These are phyloP conservation scores for Podospora comata DNA, from an alignment of 495 filamentous ascomycete species.

Conservation along the genomic window DNA sequence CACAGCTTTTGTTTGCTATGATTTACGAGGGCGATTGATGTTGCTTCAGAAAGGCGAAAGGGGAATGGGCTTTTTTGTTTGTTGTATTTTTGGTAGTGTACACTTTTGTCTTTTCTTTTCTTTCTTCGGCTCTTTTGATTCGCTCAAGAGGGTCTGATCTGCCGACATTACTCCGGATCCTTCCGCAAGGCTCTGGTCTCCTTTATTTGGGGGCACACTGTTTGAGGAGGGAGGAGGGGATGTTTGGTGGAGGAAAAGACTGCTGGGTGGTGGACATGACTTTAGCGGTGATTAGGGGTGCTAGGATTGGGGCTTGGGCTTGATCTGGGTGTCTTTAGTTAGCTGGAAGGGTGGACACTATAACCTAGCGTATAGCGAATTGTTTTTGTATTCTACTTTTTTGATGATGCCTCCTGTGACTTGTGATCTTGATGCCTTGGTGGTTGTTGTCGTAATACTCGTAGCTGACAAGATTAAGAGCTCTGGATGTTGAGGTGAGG, in stretches of 20 bases:
- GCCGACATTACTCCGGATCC: neutral
- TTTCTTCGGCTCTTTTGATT: neutral
- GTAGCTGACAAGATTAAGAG: neutral
- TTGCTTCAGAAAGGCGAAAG: neutral
- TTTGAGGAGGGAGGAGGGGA: neutral
- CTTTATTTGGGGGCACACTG: neutral
- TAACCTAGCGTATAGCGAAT: neutral
- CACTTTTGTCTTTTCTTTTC: neutral
- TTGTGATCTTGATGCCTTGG: neutral
- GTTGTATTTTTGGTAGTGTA: neutral
- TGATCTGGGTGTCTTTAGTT: neutral
- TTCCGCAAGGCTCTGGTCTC: neutral
- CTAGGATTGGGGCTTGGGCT: neutral
- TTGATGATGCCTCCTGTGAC: neutral
- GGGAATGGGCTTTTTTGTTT: neutral
- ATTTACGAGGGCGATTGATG: neutral
- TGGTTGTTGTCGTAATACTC: neutral
- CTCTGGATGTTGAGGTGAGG: neutral
- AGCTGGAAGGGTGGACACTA: neutral
- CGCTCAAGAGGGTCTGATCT: neutral
- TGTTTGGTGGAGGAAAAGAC: neutral
- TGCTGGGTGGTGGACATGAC: neutral
- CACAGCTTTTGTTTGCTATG: neutral
- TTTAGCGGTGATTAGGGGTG: neutral
- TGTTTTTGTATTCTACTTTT: neutral